A percentile compares a stretch with the other conserved stretches of the same genome.
These are phyloP conservation scores for Hepatocystis sp. DNA, from an alignment of 169 alveolate species.

Conservation along the genomic window DNA sequence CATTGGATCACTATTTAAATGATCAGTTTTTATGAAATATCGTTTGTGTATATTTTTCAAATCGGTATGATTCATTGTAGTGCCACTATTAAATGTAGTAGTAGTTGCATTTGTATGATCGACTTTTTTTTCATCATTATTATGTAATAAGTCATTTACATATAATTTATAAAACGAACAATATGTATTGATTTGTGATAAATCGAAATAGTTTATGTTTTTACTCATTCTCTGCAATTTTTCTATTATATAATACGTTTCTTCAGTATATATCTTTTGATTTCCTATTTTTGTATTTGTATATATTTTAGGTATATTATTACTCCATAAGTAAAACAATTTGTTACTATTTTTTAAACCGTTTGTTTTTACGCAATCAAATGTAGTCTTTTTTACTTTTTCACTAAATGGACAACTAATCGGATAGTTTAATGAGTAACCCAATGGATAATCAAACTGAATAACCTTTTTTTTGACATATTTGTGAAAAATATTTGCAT, in stretches of 20 bases:
- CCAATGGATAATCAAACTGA: conserved; percentile 17
- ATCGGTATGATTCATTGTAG: background rate
- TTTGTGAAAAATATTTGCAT: conserved; percentile 23
- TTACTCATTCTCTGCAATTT: conserved; percentile 7
- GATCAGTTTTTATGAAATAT: conserved; percentile 66
- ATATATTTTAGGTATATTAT: conserved; percentile 30
- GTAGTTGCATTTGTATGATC: too few relatives aligned
- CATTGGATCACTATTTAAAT: conserved; percentile 72
- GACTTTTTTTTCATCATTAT: conserved; percentile 1
- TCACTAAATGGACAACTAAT: background rate
- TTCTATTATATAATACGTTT: conserved; percentile 9
- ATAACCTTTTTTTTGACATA: background rate
- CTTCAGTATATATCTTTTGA: conserved; percentile 35
- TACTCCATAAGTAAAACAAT: conserved; percentile 56
- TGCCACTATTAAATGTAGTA: too few relatives aligned
- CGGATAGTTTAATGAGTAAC: too few relatives aligned
- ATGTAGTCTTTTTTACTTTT: conserved; percentile 26
- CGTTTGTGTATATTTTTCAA: conserved; percentile 22
- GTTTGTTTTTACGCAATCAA: conserved; percentile 46
- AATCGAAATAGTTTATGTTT: conserved; percentile 46
- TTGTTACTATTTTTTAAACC: conserved; percentile 32
- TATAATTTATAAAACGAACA: conserved; percentile 66
- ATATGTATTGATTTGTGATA: conserved; percentile 49
- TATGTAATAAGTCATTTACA: conserved; percentile 24
- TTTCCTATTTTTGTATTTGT: conserved; percentile 26